phyloP scores from a whole-genome alignment of 192 early-diverging fungal species.

The Coemansia sp. region DNA sequence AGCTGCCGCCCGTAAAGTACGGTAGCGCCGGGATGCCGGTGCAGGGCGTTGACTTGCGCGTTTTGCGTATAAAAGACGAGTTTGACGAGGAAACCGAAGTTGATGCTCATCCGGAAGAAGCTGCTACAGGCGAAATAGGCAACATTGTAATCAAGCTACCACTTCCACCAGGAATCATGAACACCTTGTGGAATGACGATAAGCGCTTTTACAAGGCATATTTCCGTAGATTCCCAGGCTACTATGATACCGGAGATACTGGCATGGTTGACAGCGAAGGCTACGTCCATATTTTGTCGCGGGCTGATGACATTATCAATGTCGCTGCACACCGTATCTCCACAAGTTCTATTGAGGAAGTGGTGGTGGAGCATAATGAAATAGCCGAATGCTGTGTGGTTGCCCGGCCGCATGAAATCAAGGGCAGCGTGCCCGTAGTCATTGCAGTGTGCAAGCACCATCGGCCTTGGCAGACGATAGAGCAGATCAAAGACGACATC shows the following conservation, averaged over 20 bases:
- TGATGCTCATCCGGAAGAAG: conserved; percentile 34
- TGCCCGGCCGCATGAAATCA: conserved; percentile 61
- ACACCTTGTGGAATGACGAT: conserved; percentile 77
- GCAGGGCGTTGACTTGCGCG: conserved; percentile 74
- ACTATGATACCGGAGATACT: conserved; percentile 80
- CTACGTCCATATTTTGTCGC: conserved; percentile 69
- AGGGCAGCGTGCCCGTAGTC: conserved; percentile 68
- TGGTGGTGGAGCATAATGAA: conserved; percentile 62
- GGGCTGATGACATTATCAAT: conserved; percentile 80
- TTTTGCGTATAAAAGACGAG: conserved; percentile 57
- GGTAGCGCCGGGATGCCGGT: conserved; percentile 78
- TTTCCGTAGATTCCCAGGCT: conserved; percentile 73
- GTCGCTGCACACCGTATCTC: conserved; percentile 83
- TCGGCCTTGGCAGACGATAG: not conserved
- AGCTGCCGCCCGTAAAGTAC: conserved; percentile 50
- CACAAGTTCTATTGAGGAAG: conserved; percentile 77
- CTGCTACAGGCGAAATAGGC: conserved; percentile 62
- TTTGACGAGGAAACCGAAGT: conserved; percentile 41
- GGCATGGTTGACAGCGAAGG: conserved; percentile 77
- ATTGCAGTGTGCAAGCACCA: conserved; percentile 51
- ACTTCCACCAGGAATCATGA: conserved; percentile 74
- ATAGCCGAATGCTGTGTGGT: conserved; percentile 77
- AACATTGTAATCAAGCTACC: conserved; percentile 78
- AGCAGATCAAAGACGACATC: conserved; percentile 53
- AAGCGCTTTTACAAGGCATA: conserved; percentile 71